Evolutionary conservation across 1,139 yeast genomes (phyloP), one percentile per base, ranked within the genome.

Genomic region (Candida sp.): DNA sequence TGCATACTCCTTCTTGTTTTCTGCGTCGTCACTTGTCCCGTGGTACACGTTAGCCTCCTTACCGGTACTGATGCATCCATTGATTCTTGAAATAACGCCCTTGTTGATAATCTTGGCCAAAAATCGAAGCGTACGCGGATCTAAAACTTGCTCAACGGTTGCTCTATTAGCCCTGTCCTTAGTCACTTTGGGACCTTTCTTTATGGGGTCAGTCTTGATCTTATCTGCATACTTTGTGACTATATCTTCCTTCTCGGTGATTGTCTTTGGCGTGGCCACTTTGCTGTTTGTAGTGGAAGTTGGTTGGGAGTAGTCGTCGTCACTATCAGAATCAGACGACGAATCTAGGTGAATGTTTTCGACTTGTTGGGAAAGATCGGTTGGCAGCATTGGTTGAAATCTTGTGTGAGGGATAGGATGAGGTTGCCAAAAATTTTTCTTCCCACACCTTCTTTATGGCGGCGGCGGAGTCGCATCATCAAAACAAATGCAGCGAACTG

Each of bases 31-130:
- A 51, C 90, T 87, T 58, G 84, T 84, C 0, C 97, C 98, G 66
- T 93, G 97, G 66, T 96, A 96, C 3, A 96, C 98, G 66, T 96
- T 96, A 27, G 99, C 99, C 68, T 96, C 99, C 68, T 96, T 96
- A 41, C 99, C 99, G 0, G 99, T 96, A 62, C 96, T 86, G 47
- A 96, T 81, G 66, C 99, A 94, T 6, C 99, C 99, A 62, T 93
- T 91, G 62, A 96, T 87, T 59, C 90, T 85, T 7, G 94, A 84
- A 32, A 96, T 83, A 11, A 89, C 80, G 3, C 97, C 97, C 60
- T 88, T 86, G 63, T 86, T 89, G 66, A 91, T 86, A 68, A 96
- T 79, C 55, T 90, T 91, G 49, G 86, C 85, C 54, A 96, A 74
- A 63, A 93, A 93, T 62, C 84, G 77, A 75, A 94, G 79, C 0